Percentiles rank a stretch among this genome's conserved stretches.
These are phyloP conservation scores for Pseudotsuga menziesii DNA, from an alignment of 75 land plant species.

Conservation along the genomic window DNA sequence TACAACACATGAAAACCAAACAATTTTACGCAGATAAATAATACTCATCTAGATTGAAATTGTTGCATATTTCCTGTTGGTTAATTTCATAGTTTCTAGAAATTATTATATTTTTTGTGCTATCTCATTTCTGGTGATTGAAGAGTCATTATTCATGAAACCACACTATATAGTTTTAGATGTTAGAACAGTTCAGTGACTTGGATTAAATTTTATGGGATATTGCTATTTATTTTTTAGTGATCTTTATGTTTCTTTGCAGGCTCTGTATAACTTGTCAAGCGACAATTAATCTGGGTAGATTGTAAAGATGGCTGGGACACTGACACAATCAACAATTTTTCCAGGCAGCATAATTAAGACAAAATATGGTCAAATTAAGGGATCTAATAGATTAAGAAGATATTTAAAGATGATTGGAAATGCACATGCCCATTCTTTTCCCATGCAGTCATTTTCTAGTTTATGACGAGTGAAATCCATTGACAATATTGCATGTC, in stretches of 20 bases:
- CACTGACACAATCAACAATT: constrained; percentile 15
- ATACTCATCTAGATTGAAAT: no score
- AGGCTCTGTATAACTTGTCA: not conserved
- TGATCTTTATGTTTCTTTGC: not conserved
- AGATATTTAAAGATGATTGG: constrained; percentile 2
- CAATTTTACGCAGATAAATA: no score
- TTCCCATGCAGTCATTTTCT: not conserved
- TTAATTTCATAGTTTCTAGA: no score
- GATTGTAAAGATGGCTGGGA: constrained; percentile 13
- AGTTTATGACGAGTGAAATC: constrained; percentile 3
- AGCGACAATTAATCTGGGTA: not conserved
- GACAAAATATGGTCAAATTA: not conserved
- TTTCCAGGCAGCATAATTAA: constrained; percentile 3
- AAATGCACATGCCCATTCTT: not conserved
- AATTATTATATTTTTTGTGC: not conserved
- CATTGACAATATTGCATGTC: not conserved
- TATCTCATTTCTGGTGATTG: not conserved
- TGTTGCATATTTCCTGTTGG: no score
- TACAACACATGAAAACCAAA: no score
- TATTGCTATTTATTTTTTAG: not conserved
- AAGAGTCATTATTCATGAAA: not conserved
- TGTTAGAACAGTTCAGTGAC: not conserved
- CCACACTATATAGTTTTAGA: not conserved
- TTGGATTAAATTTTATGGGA: not conserved
- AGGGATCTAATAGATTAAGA: constrained; percentile 6